Evolutionary conservation across 208 protist genomes (phyloP).

Genomic region (Angomonas ambiguus): DNA sequence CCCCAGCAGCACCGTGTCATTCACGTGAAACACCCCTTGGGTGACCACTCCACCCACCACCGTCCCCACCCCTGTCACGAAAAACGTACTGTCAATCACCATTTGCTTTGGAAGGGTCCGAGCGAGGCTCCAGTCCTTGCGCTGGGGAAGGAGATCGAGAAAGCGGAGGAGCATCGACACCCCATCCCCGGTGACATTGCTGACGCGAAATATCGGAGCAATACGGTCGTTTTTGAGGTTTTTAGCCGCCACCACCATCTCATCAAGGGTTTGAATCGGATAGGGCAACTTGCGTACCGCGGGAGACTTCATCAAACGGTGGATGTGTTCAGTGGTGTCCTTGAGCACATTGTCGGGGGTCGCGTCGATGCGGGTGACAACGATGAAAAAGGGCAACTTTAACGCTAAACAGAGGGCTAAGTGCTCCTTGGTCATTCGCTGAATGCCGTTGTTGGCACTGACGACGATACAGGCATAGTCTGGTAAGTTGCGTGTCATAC

Average conservation of each 20-base stretch:
- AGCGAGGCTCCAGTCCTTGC: constrained; percentile 86
- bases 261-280: constrained; percentile 76
- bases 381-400: constrained; percentile 94
- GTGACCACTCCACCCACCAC: constrained; percentile 95
- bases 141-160: constrained; percentile 89
- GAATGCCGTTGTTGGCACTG: constrained; percentile 90
- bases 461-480: constrained; percentile 95
- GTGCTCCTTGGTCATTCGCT: constrained; percentile 96
- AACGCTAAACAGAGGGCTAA: constrained; percentile 95
- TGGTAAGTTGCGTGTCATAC: constrained; percentile 94
- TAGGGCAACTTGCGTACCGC: constrained; percentile 93
- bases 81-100: constrained; percentile 92
- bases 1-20: constrained; percentile 93
- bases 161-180: constrained; percentile 83
- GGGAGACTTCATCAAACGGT: constrained; percentile 92
- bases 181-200: constrained; percentile 93
- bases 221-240: constrained; percentile 88
- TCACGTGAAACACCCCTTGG: constrained; percentile 83
- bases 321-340: constrained; percentile 84
- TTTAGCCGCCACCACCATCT: constrained; percentile 92
- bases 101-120: constrained; percentile 73
- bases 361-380: constrained; percentile 96
- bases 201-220: constrained; percentile 90
- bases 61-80: constrained; percentile 93
- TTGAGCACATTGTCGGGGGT: constrained; percentile 90